phyloP scores from a whole-genome alignment of 1,139 yeast species.

The Geotrichum histeridarum region DNA sequence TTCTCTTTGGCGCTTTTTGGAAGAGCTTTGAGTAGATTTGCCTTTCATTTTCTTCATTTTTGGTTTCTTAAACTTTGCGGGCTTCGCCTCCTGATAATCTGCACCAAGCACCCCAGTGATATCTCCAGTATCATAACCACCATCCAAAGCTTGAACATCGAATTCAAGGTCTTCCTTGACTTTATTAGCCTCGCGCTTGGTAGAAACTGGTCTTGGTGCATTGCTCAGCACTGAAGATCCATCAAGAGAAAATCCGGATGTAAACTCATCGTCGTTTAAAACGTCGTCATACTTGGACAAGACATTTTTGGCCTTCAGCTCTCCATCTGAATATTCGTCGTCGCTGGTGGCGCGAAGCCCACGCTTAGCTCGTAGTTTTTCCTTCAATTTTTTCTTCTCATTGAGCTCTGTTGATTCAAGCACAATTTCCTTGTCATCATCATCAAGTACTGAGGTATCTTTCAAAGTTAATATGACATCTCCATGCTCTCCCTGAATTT shows the following conservation, averaged over 20 bases:
- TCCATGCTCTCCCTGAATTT: constrained; percentile 40
- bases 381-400: constrained; percentile 35
- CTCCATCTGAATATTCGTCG: constrained; percentile 30
- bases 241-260: constrained; percentile 29
- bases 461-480: constrained; percentile 60
- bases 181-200: neutral
- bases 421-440: constrained; percentile 44
- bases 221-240: constrained; percentile 22
- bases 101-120: constrained; percentile 19
- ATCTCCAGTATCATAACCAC: constrained; percentile 15
- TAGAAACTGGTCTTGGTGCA: neutral
- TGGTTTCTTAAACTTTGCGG: constrained; percentile 48
- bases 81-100: constrained; percentile 34
- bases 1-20: constrained; percentile 24
- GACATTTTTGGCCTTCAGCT: constrained; percentile 20
- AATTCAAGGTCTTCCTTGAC: constrained; percentile 22
- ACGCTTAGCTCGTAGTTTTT: constrained; percentile 32
- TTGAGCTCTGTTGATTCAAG: constrained; percentile 46
- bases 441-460: constrained; percentile 53
- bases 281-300: constrained; percentile 31
- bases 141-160: constrained; percentile 18
- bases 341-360: constrained; percentile 29
- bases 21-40: constrained; percentile 19
- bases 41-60: constrained; percentile 35
- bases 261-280: constrained; percentile 20